A percentile compares a stretch with the other conserved stretches of the same genome.
phyloP scores from a whole-genome alignment of 805 yeast species.

The Candida ascalaphidarum region DNA sequence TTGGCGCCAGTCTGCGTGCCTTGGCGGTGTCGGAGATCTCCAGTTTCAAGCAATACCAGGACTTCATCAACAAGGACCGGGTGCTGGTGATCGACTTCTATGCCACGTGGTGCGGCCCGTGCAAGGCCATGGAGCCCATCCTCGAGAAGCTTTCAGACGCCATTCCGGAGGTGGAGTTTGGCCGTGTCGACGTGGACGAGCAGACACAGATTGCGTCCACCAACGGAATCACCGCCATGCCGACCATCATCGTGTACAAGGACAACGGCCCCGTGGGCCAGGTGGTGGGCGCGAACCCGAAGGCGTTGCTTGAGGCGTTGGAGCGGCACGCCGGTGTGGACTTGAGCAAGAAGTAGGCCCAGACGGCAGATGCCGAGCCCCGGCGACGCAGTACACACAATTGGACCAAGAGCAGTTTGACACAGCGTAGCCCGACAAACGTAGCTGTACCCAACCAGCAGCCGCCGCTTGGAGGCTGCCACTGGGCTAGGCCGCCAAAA shows the following conservation, averaged over 20 bases:
- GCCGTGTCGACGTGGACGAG: constrained; percentile 65
- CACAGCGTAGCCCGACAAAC: no score
- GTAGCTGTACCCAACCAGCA: no score
- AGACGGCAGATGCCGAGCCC: not conserved
- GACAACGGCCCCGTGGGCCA: constrained; percentile 49
- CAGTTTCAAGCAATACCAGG: constrained; percentile 7
- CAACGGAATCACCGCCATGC: constrained; percentile 66
- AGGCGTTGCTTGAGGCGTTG: constrained; percentile 19
- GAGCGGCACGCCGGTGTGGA: constrained; percentile 21
- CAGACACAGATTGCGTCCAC: constrained; percentile 51
- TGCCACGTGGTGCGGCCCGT: constrained; percentile 78
- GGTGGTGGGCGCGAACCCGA: constrained; percentile 59
- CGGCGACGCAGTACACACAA: no score
- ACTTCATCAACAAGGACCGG: constrained; percentile 15
- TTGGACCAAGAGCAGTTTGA: no score
- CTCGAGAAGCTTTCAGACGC: constrained; percentile 34
- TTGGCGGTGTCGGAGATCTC: constrained; percentile 7
- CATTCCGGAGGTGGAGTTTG: constrained; percentile 46
- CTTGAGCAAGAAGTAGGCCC: constrained; percentile 6
- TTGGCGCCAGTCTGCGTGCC: constrained; percentile 9
- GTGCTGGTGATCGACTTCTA: constrained; percentile 54
- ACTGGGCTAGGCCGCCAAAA: no score
- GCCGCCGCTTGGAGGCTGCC: no score
- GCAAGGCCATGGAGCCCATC: constrained; percentile 60
- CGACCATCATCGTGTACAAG: constrained; percentile 59